Conservation (phyloP, 441 rosid species). For the Syzygium malaccense region DNA sequence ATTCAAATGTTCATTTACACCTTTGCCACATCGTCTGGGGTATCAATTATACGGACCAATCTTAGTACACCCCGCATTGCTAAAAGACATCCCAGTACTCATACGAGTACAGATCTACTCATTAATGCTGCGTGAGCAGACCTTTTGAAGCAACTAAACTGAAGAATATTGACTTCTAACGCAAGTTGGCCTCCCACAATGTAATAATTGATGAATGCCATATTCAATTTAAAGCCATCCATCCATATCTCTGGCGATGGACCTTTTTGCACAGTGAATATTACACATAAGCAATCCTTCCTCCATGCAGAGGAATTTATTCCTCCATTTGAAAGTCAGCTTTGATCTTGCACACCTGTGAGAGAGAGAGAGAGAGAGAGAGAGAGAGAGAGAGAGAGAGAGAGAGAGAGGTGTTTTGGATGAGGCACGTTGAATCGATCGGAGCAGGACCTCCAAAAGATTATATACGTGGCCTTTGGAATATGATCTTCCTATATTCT, state of each 20-base stretch:
- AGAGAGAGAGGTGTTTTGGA: background rate
- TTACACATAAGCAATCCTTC: background rate
- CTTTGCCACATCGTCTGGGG: rapidly evolving
- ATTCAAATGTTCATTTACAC: background rate
- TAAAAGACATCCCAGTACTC: background rate
- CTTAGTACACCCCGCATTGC: background rate
- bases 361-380: background rate
- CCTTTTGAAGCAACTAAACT: background rate
- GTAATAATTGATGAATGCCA: background rate
- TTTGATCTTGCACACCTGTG: background rate
- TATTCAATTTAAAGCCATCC: background rate
- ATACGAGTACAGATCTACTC: background rate
- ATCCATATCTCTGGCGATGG: background rate
- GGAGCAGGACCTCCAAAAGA: background rate
- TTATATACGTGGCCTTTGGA: background rate
- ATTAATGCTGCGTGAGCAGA: background rate
- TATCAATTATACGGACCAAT: background rate
- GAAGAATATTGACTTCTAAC: background rate
- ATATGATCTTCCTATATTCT: background rate
- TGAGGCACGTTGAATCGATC: background rate
- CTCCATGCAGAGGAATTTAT: background rate
- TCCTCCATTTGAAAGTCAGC: background rate
- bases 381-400: background rate
- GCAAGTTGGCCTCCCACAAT: background rate
- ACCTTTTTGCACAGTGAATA: background rate